Evolutionary conservation across 2,329 filamentous ascomycete species (phyloP).

Genomic region (Purpureocillium lavendulum): DNA sequence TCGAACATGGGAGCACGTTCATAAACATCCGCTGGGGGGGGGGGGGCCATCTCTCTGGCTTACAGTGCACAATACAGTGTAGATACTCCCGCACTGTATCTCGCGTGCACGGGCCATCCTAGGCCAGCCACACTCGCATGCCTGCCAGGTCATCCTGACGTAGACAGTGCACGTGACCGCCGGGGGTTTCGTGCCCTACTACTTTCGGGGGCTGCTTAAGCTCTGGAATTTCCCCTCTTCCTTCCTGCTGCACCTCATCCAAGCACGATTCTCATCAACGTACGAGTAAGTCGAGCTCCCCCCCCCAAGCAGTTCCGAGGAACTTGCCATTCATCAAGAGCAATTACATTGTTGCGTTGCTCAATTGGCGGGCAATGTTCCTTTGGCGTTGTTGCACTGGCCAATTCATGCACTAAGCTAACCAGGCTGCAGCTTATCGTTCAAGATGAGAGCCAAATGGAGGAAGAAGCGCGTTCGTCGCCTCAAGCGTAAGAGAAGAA

Average conservation of each 20-base stretch:
- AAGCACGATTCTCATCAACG: conserved; percentile 37
- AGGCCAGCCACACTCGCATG: not conserved
- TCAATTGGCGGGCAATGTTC: not conserved
- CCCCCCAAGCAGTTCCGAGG: not conserved
- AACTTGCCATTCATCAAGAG: not conserved
- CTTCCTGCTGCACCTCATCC: conserved; percentile 28
- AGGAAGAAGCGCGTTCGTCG: conserved; percentile 99
- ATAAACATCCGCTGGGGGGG: too few relatives aligned
- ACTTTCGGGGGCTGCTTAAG: conserved; percentile 17
- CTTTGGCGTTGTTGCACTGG: not conserved
- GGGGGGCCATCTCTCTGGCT: too few relatives aligned
- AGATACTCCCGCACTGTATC: not conserved
- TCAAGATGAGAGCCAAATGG: conserved; percentile 92
- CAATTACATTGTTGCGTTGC: not conserved
- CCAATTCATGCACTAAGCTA: conserved; percentile 4
- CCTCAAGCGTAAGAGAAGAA: conserved; percentile 99
- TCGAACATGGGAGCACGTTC: too few relatives aligned
- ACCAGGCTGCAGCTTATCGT: conserved; percentile 17
- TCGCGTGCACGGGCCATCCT: not conserved
- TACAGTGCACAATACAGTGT: not conserved
- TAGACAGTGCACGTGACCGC: conserved; percentile 19
- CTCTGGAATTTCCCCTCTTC: conserved; percentile 18
- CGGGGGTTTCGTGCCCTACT: conserved; percentile 29
- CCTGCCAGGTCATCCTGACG: not conserved
- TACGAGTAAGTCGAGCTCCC: conserved; percentile 25